These are phyloP conservation scores for Buxus sempervirens DNA, from an alignment of 164 flowering plant species.

Conservation along the genomic window DNA sequence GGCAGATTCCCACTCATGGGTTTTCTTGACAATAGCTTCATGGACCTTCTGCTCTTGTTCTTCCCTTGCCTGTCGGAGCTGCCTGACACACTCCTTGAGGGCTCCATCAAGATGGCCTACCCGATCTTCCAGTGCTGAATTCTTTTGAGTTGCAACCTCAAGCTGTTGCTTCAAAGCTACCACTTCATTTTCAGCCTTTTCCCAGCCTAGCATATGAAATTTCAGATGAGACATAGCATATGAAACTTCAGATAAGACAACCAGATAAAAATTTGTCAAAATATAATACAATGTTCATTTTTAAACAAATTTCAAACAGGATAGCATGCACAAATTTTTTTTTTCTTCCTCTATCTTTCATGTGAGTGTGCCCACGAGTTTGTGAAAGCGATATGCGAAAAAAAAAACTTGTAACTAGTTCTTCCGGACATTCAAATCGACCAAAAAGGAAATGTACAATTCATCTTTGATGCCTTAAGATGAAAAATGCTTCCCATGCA, in stretches of 20 bases:
- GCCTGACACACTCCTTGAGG: slow-evolving; percentile 57
- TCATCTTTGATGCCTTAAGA: not conserved
- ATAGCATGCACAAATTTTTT: too few species aligned
- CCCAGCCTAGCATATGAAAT: slow-evolving; percentile 65
- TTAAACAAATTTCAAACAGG: too few species aligned
- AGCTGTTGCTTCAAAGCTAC: slow-evolving; percentile 57
- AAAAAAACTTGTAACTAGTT: too few species aligned
- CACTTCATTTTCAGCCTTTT: slow-evolving; percentile 86
- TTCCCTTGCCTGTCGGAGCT: slow-evolving; percentile 52
- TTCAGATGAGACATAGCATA: slow-evolving; percentile 19
- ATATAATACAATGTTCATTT: not conserved
- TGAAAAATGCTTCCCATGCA: not conserved
- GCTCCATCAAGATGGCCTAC: slow-evolving; percentile 55
- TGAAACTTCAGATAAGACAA: slow-evolving; percentile 2
- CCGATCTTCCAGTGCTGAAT: slow-evolving; percentile 63
- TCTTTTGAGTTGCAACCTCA: slow-evolving; percentile 53
- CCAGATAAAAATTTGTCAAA: not conserved
- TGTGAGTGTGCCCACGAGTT: too few species aligned
- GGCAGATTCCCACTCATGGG: slow-evolving; percentile 49
- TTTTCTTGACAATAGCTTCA: slow-evolving; percentile 43
- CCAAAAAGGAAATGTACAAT: too few species aligned
- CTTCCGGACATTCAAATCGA: too few species aligned
- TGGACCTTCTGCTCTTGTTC: slow-evolving; percentile 49
- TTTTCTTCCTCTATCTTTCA: too few species aligned
- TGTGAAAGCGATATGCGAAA: too few species aligned